These are phyloP conservation scores for Rubus idaeus DNA, from an alignment of 306 rosid species.

Conservation along the genomic window DNA sequence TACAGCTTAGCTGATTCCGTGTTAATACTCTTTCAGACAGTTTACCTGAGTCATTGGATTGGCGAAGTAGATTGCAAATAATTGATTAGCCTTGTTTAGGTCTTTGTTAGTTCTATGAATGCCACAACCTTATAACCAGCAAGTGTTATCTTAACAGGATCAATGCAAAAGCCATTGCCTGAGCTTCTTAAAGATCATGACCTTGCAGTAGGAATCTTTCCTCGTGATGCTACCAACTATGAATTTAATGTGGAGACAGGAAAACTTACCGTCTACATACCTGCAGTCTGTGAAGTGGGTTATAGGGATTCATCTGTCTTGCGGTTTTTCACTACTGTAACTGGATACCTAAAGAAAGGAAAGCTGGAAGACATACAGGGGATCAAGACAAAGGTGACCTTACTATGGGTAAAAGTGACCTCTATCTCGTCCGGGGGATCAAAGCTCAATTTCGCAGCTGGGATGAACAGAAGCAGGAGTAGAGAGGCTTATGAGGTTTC, in stretches of 20 bases:
- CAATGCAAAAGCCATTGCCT: slow-evolving; percentile 82
- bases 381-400: slow-evolving; percentile 81
- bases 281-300: slow-evolving; percentile 74
- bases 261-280: slow-evolving; percentile 76
- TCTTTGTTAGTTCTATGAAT: neutral
- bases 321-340: slow-evolving; percentile 68
- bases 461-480: slow-evolving; percentile 86
- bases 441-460: slow-evolving; percentile 78
- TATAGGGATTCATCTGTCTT: slow-evolving; percentile 80
- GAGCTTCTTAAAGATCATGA: slow-evolving; percentile 84
- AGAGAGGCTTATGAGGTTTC: slow-evolving; percentile 83
- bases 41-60: neutral
- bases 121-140: neutral
- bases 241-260: slow-evolving; percentile 81
- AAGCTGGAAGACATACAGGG: slow-evolving; percentile 86
- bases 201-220: slow-evolving; percentile 79
- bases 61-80: neutral
- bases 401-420: slow-evolving; percentile 84
- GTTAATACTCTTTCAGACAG: neutral
- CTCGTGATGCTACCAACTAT: slow-evolving; percentile 90
- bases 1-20: slow-evolving; percentile 2
- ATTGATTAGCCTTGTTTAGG: neutral
- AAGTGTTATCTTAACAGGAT: slow-evolving; percentile 46
- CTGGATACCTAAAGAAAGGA: slow-evolving; percentile 87
- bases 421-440: slow-evolving; percentile 67